Percentiles rank a stretch among this genome's conserved stretches.
Conservation (phyloP, 441 rosid genomes). For the Adansonia gregorii region DNA sequence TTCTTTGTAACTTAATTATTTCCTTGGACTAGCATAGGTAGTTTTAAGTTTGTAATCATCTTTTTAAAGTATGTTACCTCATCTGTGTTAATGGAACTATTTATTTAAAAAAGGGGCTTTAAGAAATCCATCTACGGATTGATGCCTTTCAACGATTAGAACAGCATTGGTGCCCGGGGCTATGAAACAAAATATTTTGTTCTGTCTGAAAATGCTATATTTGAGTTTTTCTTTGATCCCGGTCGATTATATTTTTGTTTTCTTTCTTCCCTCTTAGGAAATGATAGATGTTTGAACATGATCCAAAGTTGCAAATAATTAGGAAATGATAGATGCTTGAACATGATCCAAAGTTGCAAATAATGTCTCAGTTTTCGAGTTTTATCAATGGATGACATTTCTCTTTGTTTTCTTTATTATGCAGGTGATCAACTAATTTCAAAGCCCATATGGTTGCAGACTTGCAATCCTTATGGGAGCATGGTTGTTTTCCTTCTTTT, state of each 20-base stretch:
- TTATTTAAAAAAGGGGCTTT: not conserved
- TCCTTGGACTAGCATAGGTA: not conserved
- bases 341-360: not conserved
- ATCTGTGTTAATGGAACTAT: not conserved
- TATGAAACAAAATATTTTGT: not conserved
- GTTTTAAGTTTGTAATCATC: not conserved
- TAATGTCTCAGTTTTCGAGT: not conserved
- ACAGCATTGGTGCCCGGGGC: not conserved
- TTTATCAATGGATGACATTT: not conserved
- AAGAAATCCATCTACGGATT: not conserved
- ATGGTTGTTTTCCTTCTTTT: not conserved
- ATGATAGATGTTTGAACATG: not conserved
- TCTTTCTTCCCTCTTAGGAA: not conserved
- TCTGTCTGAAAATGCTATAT: not conserved
- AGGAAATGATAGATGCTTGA: too few relatives aligned
- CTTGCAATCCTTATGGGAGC: constrained; percentile 4
- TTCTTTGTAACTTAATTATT: not conserved
- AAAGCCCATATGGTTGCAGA: not conserved
- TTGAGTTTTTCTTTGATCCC: not conserved
- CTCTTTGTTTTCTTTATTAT: not conserved
- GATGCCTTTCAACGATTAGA: not conserved
- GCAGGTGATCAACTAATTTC: constrained; percentile 23
- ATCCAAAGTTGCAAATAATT: not conserved
- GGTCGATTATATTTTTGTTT: not conserved
- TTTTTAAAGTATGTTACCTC: not conserved